Evolutionary conservation across 1,284 basidiomycete species (phyloP).

Genomic region (Rhodotorula sp.): DNA sequence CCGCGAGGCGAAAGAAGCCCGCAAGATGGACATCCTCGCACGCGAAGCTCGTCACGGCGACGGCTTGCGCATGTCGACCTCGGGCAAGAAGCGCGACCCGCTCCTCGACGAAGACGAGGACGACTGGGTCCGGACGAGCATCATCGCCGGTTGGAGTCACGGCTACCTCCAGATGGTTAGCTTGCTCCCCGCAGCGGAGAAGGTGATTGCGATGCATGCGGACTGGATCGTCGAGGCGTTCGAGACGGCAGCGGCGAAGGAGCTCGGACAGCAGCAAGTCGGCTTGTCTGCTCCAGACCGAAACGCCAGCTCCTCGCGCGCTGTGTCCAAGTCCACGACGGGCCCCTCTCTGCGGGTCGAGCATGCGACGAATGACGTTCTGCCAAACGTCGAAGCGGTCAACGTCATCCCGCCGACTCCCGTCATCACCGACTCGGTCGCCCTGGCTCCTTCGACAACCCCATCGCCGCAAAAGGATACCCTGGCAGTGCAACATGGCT

Average conservation of each 20-base stretch:
- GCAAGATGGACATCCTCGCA: conserved; percentile 56
- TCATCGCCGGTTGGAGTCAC: conserved; percentile 56
- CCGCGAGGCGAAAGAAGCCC: conserved; percentile 82
- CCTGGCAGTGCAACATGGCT: background rate
- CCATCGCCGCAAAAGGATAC: background rate
- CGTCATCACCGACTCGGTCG: background rate
- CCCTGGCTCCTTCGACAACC: background rate
- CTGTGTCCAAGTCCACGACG: background rate
- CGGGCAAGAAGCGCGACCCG: conserved; percentile 48
- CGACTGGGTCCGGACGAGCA: conserved; percentile 88
- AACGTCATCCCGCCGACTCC: conserved; percentile 9
- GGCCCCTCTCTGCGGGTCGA: too few species aligned
- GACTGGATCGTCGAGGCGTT: conserved; percentile 88
- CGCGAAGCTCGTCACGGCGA: conserved; percentile 51
- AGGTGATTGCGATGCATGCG: conserved; percentile 82
- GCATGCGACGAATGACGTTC: too few species aligned
- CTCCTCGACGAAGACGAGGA: conserved; percentile 71
- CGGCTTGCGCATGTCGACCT: conserved; percentile 52
- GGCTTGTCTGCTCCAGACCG: background rate
- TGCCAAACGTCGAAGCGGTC: background rate
- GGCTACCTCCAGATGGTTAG: conserved; percentile 92
- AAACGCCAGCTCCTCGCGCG: background rate
- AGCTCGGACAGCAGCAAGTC: too few species aligned
- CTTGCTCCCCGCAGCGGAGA: conserved; percentile 74
- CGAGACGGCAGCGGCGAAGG: conserved; percentile 43